phyloP scores from a whole-genome alignment of 768 basidiomycete genomes.

The Tricholoma bakamatsutake region DNA sequence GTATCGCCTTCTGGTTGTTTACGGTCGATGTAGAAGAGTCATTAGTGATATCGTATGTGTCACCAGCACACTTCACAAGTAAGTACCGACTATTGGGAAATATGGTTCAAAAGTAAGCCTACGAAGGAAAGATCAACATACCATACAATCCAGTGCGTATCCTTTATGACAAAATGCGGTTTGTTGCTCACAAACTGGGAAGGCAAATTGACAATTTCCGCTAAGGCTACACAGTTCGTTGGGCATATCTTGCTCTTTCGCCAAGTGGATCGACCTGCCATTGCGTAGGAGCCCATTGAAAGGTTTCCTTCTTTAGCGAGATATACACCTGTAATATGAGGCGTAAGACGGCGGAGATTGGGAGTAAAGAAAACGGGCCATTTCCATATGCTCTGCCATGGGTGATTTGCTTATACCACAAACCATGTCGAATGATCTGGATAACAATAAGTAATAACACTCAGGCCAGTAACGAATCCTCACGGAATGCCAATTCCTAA shows the following conservation, averaged over 20 bases:
- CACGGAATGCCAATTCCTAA: slow-evolving; percentile 69
- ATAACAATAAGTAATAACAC: not conserved
- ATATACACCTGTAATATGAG: slow-evolving; percentile 47
- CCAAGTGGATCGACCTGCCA: slow-evolving; percentile 34
- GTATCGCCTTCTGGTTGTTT: slow-evolving; percentile 19
- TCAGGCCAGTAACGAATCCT: not conserved
- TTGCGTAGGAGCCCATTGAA: slow-evolving; percentile 42
- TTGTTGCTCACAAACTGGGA: slow-evolving; percentile 43
- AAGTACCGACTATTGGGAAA: slow-evolving; percentile 48
- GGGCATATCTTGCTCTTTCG: slow-evolving; percentile 43
- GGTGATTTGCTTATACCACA: slow-evolving; percentile 52
- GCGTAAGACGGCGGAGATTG: not conserved
- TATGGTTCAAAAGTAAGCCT: not conserved
- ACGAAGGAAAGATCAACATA: slow-evolving; percentile 21
- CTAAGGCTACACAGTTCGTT: slow-evolving; percentile 48
- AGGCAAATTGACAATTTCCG: slow-evolving; percentile 63
- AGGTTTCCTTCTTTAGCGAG: slow-evolving; percentile 51
- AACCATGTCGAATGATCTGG: slow-evolving; percentile 66
- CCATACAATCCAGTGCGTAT: slow-evolving; percentile 72
- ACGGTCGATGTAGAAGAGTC: slow-evolving; percentile 1
- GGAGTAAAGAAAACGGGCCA: slow-evolving; percentile 29
- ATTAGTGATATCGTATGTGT: slow-evolving; percentile 5
- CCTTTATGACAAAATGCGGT: slow-evolving; percentile 52
- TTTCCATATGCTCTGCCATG: slow-evolving; percentile 63
- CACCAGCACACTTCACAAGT: slow-evolving; percentile 37